A percentile compares a stretch with the other conserved stretches of the same genome.
These are phyloP conservation scores for Termitomyces sp. DNA, from an alignment of 768 basidiomycete species.

Conservation along the genomic window DNA sequence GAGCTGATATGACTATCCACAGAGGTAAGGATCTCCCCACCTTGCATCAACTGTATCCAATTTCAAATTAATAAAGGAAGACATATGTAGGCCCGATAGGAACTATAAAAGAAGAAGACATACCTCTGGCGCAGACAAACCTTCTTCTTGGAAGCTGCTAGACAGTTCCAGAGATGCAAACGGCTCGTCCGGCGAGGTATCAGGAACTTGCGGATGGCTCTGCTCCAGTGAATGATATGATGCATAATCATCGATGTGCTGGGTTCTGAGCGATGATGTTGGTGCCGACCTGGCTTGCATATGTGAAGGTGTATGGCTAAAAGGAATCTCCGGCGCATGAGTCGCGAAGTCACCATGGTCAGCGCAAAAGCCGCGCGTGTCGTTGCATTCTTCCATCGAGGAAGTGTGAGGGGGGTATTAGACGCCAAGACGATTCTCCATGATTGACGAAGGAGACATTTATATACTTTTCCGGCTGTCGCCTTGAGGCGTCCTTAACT, in stretches of 20 bases:
- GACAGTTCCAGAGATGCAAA: not conserved
- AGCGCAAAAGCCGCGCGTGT: not conserved
- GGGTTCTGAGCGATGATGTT: not conserved
- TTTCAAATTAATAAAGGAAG: not conserved
- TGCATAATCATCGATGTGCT: not conserved
- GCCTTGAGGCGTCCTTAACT: not conserved
- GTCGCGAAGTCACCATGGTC: not conserved
- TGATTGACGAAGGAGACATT: not conserved
- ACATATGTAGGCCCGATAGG: no score
- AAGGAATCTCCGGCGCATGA: not conserved
- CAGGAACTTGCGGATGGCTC: not conserved
- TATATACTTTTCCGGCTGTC: not conserved
- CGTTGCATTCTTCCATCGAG: not conserved
- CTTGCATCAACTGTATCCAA: not conserved
- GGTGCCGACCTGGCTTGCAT: not conserved
- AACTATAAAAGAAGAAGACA: not conserved
- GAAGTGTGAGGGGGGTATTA: not conserved
- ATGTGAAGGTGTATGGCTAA: not conserved
- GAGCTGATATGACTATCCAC: not conserved
- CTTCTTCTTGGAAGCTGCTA: not conserved
- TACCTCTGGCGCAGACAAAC: not conserved
- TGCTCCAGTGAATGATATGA: not conserved
- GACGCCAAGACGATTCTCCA: not conserved
- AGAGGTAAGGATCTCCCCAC: not conserved
- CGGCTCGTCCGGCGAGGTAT: not conserved